Percentiles rank a stretch among this genome's conserved stretches.
Conservation (phyloP, 108 stramenopile species). For the Fistulifera solaris region DNA sequence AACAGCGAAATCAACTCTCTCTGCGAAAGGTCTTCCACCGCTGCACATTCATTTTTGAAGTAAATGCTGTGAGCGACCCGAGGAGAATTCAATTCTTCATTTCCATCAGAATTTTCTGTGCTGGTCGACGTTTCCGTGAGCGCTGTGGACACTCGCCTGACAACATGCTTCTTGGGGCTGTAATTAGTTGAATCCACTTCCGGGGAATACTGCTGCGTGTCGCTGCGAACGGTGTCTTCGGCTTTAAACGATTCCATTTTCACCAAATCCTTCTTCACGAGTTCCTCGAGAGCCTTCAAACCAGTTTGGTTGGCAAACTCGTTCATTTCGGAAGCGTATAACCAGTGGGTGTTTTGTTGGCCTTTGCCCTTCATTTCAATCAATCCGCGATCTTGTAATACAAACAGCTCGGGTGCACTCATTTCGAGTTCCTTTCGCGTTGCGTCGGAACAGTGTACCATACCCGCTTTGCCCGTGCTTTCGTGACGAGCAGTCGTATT, state of each 20-base stretch:
- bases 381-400: constrained; percentile 17
- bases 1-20: too few relatives aligned
- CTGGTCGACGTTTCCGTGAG: too few relatives aligned
- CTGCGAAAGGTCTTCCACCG: too few relatives aligned
- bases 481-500: constrained; percentile 23
- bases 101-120: too few relatives aligned
- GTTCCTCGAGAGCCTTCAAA: constrained; percentile 4
- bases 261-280: constrained; percentile 9
- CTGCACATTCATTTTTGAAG: too few relatives aligned
- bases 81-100: too few relatives aligned
- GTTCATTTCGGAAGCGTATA: constrained; percentile 16
- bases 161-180: too few relatives aligned
- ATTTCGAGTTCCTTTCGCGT: constrained; percentile 7
- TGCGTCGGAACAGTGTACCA: constrained; percentile 19
- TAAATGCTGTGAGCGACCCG: too few relatives aligned
- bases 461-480: constrained; percentile 10
- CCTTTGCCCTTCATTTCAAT: constrained; percentile 31
- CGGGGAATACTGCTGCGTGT: too few relatives aligned
- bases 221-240: background rate
- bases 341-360: constrained; percentile 18
- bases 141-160: too few relatives aligned
- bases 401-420: constrained; percentile 10
- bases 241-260: constrained; percentile 17
- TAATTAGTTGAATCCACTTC: too few relatives aligned
- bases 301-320: constrained; percentile 4